A percentile compares a stretch with the other conserved stretches of the same genome.
These are phyloP conservation scores for Cantharellus cinnabarinus DNA, from an alignment of 768 basidiomycete genomes.

Conservation along the genomic window DNA sequence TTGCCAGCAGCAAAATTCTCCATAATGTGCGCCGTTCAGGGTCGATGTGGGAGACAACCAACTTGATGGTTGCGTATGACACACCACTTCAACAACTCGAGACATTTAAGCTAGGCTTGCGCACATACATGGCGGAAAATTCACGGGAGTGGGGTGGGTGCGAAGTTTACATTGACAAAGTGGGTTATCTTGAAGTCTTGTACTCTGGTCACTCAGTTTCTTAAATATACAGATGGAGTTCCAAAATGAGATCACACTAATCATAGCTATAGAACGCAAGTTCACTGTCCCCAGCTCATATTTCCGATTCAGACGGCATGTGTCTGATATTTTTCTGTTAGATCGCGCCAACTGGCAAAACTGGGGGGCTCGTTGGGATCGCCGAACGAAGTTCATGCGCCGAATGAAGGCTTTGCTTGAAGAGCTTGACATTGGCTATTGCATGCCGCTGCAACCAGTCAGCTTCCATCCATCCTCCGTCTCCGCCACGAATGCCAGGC, in stretches of 20 bases:
- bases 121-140: slow-evolving; percentile 38
- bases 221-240: slow-evolving; percentile 32
- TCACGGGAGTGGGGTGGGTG: slow-evolving; percentile 40
- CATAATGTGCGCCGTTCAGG: slow-evolving; percentile 34
- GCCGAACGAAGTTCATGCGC: slow-evolving; percentile 59
- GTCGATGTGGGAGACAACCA: slow-evolving; percentile 45
- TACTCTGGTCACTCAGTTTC: neutral
- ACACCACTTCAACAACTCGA: slow-evolving; percentile 24
- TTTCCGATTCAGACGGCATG: neutral
- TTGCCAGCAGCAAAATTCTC: slow-evolving; percentile 50
- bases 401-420: slow-evolving; percentile 48
- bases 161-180: slow-evolving; percentile 32
- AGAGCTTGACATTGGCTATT: slow-evolving; percentile 52
- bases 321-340: slow-evolving; percentile 12
- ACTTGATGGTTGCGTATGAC: slow-evolving; percentile 38
- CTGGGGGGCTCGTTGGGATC: slow-evolving; percentile 62
- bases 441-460: slow-evolving; percentile 53
- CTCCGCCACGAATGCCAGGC: neutral
- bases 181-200: neutral
- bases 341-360: slow-evolving; percentile 75
- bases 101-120: slow-evolving; percentile 36
- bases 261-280: slow-evolving; percentile 53
- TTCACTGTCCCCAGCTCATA: slow-evolving; percentile 7
- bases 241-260: slow-evolving; percentile 48
- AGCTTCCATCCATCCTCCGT: slow-evolving; percentile 8